Base-by-base conservation (phyloP, 192 early-diverging fungal species). In the Backusella circina region DNA sequence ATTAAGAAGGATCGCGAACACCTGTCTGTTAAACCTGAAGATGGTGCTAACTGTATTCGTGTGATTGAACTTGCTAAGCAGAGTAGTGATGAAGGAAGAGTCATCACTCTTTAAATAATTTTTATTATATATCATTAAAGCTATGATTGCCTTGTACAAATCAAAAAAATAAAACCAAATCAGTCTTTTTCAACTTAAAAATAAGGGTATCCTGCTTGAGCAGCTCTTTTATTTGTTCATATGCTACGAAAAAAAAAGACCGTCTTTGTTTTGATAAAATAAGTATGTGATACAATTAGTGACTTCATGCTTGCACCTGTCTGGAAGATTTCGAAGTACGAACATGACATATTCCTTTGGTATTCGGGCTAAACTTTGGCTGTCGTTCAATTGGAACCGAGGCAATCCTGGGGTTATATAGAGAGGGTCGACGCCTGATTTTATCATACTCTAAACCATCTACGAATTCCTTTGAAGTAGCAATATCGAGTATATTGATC, bases 11-110 rank as follows among this genome's bases (percentile, higher is more conserved):
- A 83, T 7, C 75, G 73, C 7, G 65, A 33, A 12, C 31, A 64
- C 13, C 79, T 94, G 12, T 76, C 69, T 13, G 90, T 94, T 35
- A 87, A 82, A n/a, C 87, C 91, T 16, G 86, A 91, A 65, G 87
- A 92, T 70, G 92, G 88, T 37, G 87, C 84, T 2, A 79, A 88
- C 39, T 88, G 91, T 32, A 91, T 94, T 54, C 84, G 86, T 30
- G 78, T 91, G 35, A 91, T 94, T 50, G 88, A 94, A 82, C 78
- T 91, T 44, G 91, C 92, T 16, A 86, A 86, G 75, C 72, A 89
- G 75, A 91, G 90, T 78, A 87, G 84, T 70, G 78, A 79, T 38
- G 87, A 87, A 76, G 82, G 84, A 36, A 76, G 82, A 47, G 80
- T 84, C 9, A 79, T 90, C 47, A 39, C 69, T 6, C 85, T 90